Evolutionary conservation across 1,139 yeast genomes (phyloP).

Genomic region (Scheffersomyces quercinus): DNA sequence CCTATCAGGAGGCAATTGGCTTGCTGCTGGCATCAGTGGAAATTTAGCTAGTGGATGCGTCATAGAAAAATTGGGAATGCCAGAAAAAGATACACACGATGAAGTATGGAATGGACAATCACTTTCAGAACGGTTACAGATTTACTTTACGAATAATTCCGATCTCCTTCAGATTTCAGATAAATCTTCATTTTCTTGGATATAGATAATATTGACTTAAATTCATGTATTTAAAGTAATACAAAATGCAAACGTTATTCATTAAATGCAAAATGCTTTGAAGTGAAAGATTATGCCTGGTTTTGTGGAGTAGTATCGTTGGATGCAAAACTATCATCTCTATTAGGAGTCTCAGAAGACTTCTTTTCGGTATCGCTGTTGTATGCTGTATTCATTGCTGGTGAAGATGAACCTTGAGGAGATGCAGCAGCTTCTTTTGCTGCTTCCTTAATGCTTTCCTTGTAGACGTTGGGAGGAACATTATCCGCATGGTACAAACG

Average conservation of each 20-base stretch:
- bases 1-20: slow-evolving; percentile 49
- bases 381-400: not conserved
- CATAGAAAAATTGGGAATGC: slow-evolving; percentile 78
- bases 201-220: too few species aligned
- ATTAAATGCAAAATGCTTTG: too few species aligned
- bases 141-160: slow-evolving; percentile 18
- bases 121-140: slow-evolving; percentile 28
- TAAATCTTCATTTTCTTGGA: slow-evolving; percentile 1
- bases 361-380: not conserved
- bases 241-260: too few species aligned
- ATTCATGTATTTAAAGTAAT: too few species aligned
- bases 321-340: not conserved
- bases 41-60: slow-evolving; percentile 77
- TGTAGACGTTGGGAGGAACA: slow-evolving; percentile 2
- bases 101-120: slow-evolving; percentile 59
- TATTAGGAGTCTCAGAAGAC: not conserved
- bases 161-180: not conserved
- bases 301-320: not conserved
- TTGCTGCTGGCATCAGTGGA: slow-evolving; percentile 63
- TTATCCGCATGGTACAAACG: slow-evolving; percentile 31
- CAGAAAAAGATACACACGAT: slow-evolving; percentile 26
- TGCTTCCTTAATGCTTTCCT: not conserved
- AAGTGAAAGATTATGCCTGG: not conserved
- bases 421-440: not conserved
- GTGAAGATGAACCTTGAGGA: not conserved